Evolutionary conservation across 2,329 filamentous ascomycete genomes (phyloP).

Genomic region (Diaporthe sp.): DNA sequence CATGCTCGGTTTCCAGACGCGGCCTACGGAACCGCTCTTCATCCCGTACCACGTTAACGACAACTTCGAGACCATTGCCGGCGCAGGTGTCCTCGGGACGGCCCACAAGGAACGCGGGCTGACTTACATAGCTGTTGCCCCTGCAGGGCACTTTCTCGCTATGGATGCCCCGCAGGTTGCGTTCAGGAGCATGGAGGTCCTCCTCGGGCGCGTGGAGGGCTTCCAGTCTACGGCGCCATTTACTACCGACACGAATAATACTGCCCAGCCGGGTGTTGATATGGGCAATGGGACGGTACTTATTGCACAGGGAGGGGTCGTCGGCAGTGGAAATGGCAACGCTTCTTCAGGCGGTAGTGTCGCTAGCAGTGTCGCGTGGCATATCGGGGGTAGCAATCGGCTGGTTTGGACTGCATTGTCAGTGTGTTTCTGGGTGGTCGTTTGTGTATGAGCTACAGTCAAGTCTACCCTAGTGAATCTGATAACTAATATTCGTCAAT

Average conservation of each 20-base stretch:
- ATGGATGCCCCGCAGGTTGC: constrained; percentile 26
- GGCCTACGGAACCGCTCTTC: constrained; percentile 72
- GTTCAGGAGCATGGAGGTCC: constrained; percentile 29
- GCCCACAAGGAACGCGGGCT: constrained; percentile 29
- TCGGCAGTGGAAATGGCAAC: neutral
- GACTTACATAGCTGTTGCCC: constrained; percentile 36
- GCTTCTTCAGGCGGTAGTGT: neutral
- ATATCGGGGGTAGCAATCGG: neutral
- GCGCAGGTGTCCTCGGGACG: constrained; percentile 26
- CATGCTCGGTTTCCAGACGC: constrained; percentile 72
- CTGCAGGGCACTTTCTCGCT: constrained; percentile 26
- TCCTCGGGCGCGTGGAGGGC: constrained; percentile 29
- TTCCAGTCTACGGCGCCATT: constrained; percentile 28
- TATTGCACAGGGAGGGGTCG: constrained; percentile 9
- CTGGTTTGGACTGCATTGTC: neutral
- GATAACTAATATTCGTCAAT: neutral
- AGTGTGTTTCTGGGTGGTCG: neutral
- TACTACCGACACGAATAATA: constrained; percentile 28
- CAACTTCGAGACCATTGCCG: constrained; percentile 41
- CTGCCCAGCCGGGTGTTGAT: neutral
- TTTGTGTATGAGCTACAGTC: neutral
- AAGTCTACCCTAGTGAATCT: neutral
- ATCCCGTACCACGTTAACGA: constrained; percentile 71
- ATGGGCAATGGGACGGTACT: constrained; percentile 14
- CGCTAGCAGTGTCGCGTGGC: neutral